Base-by-base conservation (phyloP, 1,284 basidiomycete genomes). In the Fomes fomentarius region DNA sequence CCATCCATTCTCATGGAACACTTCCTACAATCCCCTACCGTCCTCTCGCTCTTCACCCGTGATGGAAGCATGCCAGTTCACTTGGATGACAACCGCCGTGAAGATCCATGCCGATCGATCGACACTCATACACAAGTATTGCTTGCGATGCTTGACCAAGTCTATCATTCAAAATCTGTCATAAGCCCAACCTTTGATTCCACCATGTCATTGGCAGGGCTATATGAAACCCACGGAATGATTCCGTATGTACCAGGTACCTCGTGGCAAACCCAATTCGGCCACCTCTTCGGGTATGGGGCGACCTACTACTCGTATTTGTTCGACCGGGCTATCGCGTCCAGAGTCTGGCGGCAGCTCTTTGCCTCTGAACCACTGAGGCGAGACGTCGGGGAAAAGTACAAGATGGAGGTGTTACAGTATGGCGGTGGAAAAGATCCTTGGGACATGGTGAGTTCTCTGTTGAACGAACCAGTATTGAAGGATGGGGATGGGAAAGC, bases 1-100 rank as follows among this genome's bases (percentile, higher is more conserved):
- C 97, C 96, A 0, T 98, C 96, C 10, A 97, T 99, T 64, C 84
- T 99, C 21, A 99, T 99, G 97, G 97, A 99, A 71, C 94, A 96
- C 69, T 93, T 99, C 76, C 83, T 97, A 34, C 88, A 83, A 38
- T 95, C 95, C 0, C 86, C 93, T 0, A 72, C 77, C 8, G 94
- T 98, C 15, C 82, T 98, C 14, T 82, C 86, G 8, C 82, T 97
- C 14, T 94, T 98, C 64, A 79, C 83, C 56, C 66, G 68, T 42
- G 76, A 79, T 58, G 76, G 69, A 45, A 80, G 76, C 7, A 71
- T 76, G 4, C 63, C 73, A 0, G 47, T 72, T 5, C 73, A 73
- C 6, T 78, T 79, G 57, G 73, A 75, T 0, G 80, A 79, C 19
- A 82, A 84, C 57, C 79, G 85, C 60, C 91, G 77, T 71, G 82